Evolutionary conservation across 805 yeast species (phyloP).

Genomic region (Schizosaccharomyces osmophilus): DNA sequence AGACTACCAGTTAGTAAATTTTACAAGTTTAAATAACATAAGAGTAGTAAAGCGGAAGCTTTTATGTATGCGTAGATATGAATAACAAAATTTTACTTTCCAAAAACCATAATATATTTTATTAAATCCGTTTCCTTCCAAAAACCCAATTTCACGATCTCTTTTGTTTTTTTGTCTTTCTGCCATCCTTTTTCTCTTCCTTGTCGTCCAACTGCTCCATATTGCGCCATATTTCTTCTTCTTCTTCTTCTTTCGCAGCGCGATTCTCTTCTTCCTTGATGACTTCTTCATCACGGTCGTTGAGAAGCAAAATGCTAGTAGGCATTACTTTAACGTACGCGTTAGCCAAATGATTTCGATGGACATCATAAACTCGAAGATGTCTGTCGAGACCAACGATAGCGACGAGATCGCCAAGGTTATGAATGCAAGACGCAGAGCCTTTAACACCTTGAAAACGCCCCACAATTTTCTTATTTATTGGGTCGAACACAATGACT

Average conservation of each 20-base stretch:
- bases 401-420: background rate
- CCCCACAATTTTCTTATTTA: background rate
- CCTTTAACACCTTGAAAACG: background rate
- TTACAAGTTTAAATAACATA: too few species aligned
- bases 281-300: background rate
- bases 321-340: background rate
- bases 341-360: background rate
- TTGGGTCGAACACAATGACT: background rate
- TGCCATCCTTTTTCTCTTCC: background rate
- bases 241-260: background rate
- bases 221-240: background rate
- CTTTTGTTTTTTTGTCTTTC: background rate
- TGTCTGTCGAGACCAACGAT: background rate
- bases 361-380: background rate
- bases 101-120: too few species aligned
- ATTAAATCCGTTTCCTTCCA: too few species aligned
- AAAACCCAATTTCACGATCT: background rate
- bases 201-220: background rate
- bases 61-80: too few species aligned
- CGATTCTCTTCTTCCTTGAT: background rate
- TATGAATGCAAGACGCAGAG: background rate
- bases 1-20: too few species aligned
- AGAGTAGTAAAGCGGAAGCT: too few species aligned
- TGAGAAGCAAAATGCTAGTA: background rate
- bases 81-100: too few species aligned